Evolutionary conservation across 176 grass and related monocot species (phyloP), one percentile per base, ranked within the genome.

Genomic region (Rhynchospora tenuis): DNA sequence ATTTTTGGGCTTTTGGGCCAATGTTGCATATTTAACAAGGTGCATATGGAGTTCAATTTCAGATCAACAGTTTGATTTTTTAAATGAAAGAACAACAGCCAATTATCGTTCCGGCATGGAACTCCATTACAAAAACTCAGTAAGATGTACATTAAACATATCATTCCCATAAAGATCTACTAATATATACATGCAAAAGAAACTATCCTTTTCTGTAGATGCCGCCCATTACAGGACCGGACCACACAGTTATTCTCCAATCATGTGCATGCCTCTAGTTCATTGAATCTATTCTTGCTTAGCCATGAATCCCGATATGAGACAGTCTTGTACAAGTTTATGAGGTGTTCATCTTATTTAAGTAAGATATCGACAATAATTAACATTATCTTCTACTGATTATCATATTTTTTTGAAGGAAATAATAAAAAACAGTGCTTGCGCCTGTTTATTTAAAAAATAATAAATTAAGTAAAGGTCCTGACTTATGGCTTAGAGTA

Each of bases 171-270:
- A 77, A 28, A 14, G 73, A 77, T 17, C 50, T 50, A 55, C 50
- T 31, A 55, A 77, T 77, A 55, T 77, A 77, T 77, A 31, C 26
- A 33, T 56, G 73, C 55, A 77, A 77, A 77, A 77, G 73, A 77
- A 77, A 77, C 73, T 10, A 77, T 56, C 73, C 26, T 56, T 77
- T 77, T 77, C 14, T 2, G 31, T 29, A 28, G 50, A 77, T 54
- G 73, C 73, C 73, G 55, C 45, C 73, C 7, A 77, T 77, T 77
- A 77, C 50, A 54, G 6, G 20, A n/a, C 20, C 50, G 73, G 73
- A 77, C 73, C 73, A 77, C 73, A 77, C 73, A 77, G 14, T 77
- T 56, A 77, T 77, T 54, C 73, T 77, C 73, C 73, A 77, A 56
- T 77, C 73, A 77, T 77, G 73, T 56, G 73, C 73, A 55, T 77